Base-by-base conservation (phyloP, 108 stramenopile genomes). In the Discostella pseudostelligera region DNA sequence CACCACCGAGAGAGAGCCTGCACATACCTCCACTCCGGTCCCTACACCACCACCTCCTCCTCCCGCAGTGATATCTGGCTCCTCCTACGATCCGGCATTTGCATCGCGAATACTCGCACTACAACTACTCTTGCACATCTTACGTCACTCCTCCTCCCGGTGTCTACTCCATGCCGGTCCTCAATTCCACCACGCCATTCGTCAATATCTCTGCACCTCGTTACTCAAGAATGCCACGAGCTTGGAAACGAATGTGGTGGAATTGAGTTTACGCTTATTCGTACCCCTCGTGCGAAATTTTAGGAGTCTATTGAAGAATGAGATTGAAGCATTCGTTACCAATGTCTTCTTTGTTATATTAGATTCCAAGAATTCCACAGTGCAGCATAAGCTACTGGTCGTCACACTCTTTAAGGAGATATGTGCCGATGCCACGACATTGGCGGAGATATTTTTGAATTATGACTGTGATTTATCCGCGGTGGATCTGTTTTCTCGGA, bases 311-410 rank as follows among this genome's bases (percentile, higher is more conserved):
- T 87, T 98, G 53, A 93, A 92, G 72, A 86, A 76, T 3, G 86
- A 99, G 74, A 91, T 99, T 67, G 97, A 98, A 78, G 95, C 97
- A 36, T 98, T 98, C 83, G 92, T 99, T 46, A 90, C 96, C 57
- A 96, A 95, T 66, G 96, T 99, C 47, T 98, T 99, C 87, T 94
- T 98, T 60, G 89, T 91, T 57, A 93, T 98, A 54, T 66, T 99
- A 59, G 97, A 98, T 69, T 92, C 89, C 62, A 85, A 85, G 46
- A 98, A 97, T 74, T 82, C 85, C 37, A 87, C 96, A 25, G 71
- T 83, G 45, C 96, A 98, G 60, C 97, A 98, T 81, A 98, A 98
- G 72, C 29, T 63, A 8, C 72, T 96, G 67, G 97, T 98, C 17
- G 86, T 99, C 11, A 93, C 91, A 10, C 78, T 97, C 16, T 96